phyloP scores from a whole-genome alignment of 129 eudicot genomes.

The carrot (Daucus carota) region DNA sequence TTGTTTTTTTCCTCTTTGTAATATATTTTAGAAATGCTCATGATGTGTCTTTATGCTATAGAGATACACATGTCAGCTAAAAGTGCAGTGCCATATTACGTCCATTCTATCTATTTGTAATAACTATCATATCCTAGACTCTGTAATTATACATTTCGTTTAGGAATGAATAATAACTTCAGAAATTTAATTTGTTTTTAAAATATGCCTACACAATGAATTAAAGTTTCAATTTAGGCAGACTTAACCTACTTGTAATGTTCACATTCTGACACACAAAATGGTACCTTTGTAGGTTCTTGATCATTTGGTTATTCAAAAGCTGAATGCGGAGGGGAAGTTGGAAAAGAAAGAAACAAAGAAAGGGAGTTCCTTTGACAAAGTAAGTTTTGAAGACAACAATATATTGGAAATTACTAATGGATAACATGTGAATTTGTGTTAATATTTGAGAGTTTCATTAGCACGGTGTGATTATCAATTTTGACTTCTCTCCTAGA shows the following conservation, averaged over 20 bases:
- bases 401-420: not conserved
- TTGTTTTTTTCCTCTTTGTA: not conserved
- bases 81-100: too few relatives aligned
- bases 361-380: slow-evolving; percentile 76
- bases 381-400: slow-evolving; percentile 39
- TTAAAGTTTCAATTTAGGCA: not conserved
- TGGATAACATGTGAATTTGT: not conserved
- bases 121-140: not conserved
- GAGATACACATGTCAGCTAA: too few relatives aligned
- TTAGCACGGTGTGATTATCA: not conserved
- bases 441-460: not conserved
- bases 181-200: not conserved
- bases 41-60: too few relatives aligned
- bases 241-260: not conserved
- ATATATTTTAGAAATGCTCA: not conserved
- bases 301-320: slow-evolving; percentile 96
- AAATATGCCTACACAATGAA: not conserved
- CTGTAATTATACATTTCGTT: not conserved
- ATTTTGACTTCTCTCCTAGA: not conserved
- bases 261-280: not conserved
- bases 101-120: too few relatives aligned
- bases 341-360: slow-evolving; percentile 95
- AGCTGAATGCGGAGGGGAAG: slow-evolving; percentile 92
- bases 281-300: slow-evolving; percentile 51
- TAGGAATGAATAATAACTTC: not conserved